Percentiles rank a stretch among this genome's conserved stretches.
phyloP scores from a whole-genome alignment of 441 rosid genomes.

The Adansonia grandidieri region DNA sequence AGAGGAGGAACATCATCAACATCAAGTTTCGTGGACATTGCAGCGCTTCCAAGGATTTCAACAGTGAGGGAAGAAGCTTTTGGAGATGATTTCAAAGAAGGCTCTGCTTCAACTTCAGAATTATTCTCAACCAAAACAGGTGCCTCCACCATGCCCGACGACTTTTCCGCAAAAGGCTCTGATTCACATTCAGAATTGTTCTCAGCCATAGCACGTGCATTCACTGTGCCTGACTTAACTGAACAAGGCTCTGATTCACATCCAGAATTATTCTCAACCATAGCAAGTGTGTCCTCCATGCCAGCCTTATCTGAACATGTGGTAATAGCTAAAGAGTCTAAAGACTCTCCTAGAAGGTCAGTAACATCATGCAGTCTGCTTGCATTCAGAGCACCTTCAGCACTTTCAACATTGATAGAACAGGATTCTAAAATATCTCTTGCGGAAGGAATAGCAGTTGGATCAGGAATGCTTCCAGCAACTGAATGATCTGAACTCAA shows the following conservation, averaged over 20 bases:
- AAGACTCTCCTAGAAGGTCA: slow-evolving; percentile 20
- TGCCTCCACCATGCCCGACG: not conserved
- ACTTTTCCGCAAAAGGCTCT: not conserved
- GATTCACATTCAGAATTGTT: slow-evolving; percentile 1
- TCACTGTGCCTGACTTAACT: not conserved
- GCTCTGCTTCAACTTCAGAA: slow-evolving; percentile 9
- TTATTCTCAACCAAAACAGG: not conserved
- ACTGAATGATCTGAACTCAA: slow-evolving; percentile 27
- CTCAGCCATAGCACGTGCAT: not conserved
- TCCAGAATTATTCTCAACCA: slow-evolving; percentile 10
- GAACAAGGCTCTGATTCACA: slow-evolving; percentile 8
- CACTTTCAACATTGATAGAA: slow-evolving; percentile 22
- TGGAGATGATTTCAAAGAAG: not conserved
- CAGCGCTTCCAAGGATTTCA: not conserved
- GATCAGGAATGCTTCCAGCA: slow-evolving; percentile 26
- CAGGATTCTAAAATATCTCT: slow-evolving; percentile 1
- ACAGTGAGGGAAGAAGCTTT: not conserved
- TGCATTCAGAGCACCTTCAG: slow-evolving; percentile 17
- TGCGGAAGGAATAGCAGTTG: slow-evolving; percentile 10
- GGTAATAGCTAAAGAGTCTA: slow-evolving; percentile 1
- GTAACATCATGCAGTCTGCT: not conserved
- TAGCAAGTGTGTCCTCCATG: not conserved
- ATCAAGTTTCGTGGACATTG: slow-evolving; percentile 15
- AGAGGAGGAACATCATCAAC: not conserved
- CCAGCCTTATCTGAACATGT: not conserved